Evolutionary conservation across 768 basidiomycete genomes (phyloP), one percentile per base, ranked within the genome.

Genomic region (Porphyrellus cyaneotinctus): DNA sequence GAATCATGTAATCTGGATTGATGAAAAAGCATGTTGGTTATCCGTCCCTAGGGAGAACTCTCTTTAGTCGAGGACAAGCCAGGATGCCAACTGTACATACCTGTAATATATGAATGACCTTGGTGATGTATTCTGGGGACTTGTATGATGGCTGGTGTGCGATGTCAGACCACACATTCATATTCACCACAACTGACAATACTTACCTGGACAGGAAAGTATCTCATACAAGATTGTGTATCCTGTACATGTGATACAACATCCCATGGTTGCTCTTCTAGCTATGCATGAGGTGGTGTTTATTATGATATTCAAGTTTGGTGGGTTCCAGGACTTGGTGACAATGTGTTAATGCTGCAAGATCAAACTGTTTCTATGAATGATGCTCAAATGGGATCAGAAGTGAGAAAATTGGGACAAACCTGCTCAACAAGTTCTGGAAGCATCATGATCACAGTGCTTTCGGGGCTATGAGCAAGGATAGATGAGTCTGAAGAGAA

Each of bases 291-390:
- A 99, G 69, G 62, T 95, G 89, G 42, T 88, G 84, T 63, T 92
- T 93, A 67, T 98, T 97, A 49, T 97, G 72, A 64, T 86, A 91
- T 60, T 87, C 84, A 14, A 99, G 78, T 63, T 97, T 97, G 11
- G 70, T 69, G 0, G 80, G 78, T 56, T 94, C 91, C 14, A 98
- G 79, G 15, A 84, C 80, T n/a, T 88, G 83, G 53, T 91, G 87
- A 28, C 91, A 81, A 51, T 90, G 90, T 0, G 91, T 95, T 38
- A 97, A 64, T 4, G 78, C 78, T 0, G 78, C 69, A 22, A 97
- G 74, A 47, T 91, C 85, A 62, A 97, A 97, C 82, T 91, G 22
- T 28, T 23, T 20, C 20, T 2, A 33, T 10, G 18, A 24, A 39
- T 37, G 0, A 42, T n/a, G n/a, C n/a, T n/a, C n/a, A n/a, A n/a